Percentiles rank a stretch among this genome's conserved stretches.
Evolutionary conservation across 352 stramenopile species (phyloP).

Genomic region (Phytophthora melonis): DNA sequence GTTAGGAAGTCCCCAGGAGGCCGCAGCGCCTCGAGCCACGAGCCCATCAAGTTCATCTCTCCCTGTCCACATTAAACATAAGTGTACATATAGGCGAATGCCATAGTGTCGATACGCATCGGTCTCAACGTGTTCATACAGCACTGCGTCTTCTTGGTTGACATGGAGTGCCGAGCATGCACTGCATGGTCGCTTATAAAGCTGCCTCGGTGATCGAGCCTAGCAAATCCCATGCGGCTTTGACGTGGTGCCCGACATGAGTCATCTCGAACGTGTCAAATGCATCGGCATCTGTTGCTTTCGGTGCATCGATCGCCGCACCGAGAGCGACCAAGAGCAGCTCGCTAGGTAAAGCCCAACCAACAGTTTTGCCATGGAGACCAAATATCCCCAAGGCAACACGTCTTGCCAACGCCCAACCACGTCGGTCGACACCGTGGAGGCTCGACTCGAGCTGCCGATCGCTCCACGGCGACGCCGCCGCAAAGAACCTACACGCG

Average conservation of each 20-base stretch:
- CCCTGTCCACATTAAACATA: constrained; percentile 29
- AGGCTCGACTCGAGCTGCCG: neutral
- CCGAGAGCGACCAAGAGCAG: neutral
- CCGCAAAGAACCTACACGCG: neutral
- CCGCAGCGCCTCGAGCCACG: neutral
- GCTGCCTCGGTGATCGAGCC: constrained; percentile 8
- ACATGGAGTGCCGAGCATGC: too few relatives aligned
- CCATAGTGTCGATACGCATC: constrained; percentile 25
- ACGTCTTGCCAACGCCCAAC: too few relatives aligned
- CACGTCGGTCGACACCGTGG: neutral
- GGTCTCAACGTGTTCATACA: neutral
- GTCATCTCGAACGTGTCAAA: neutral
- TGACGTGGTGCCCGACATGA: neutral
- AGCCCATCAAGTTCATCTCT: constrained; percentile 16
- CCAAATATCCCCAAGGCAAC: too few relatives aligned
- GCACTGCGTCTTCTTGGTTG: neutral
- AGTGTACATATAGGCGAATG: constrained; percentile 25
- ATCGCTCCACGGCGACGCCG: neutral
- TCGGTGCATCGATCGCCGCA: constrained; percentile 20
- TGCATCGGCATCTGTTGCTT: constrained; percentile 8
- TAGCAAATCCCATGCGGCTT: constrained; percentile 2
- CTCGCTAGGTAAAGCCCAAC: too few relatives aligned
- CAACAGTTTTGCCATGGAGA: too few relatives aligned
- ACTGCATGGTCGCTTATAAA: neutral
- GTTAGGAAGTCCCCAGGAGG: neutral